Evolutionary conservation across 73 alveolate genomes (phyloP).

Genomic region (Tetrahymena elliotti): DNA sequence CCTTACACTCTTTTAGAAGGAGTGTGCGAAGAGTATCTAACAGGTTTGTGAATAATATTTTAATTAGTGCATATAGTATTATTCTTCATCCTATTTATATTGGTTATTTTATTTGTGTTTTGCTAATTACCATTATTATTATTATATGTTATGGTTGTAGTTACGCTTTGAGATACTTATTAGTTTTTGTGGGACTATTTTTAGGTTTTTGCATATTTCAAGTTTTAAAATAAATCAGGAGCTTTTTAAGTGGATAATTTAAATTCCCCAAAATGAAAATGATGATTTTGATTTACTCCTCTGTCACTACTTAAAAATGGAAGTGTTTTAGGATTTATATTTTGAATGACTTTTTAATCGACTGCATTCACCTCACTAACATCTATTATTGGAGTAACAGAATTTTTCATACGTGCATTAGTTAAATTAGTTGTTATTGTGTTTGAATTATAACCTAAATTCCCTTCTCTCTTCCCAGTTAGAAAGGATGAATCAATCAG

Average conservation of each 20-base stretch:
- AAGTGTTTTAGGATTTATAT: background rate
- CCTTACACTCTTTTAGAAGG: background rate
- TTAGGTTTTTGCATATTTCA: background rate
- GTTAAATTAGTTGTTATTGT: background rate
- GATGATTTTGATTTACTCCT: background rate
- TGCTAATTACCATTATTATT: background rate
- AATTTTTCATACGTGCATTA: background rate
- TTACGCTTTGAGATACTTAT: background rate
- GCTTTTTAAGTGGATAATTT: background rate
- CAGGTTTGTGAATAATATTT: background rate
- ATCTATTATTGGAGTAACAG: background rate
- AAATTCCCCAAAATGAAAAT: background rate
- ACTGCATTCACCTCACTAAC: background rate
- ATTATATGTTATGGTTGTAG: background rate
- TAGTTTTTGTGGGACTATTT: background rate
- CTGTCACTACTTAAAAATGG: background rate
- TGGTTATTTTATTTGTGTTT: background rate
- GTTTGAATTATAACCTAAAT: background rate
- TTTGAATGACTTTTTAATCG: background rate
- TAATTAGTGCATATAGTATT: background rate
- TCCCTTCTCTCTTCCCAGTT: background rate
- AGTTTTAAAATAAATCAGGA: background rate
- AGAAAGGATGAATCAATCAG: background rate
- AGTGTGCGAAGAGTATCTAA: background rate
- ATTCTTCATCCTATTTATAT: background rate